Base-by-base conservation (phyloP, 176 grass and related monocot genomes). In the Oryza rufipogon region DNA sequence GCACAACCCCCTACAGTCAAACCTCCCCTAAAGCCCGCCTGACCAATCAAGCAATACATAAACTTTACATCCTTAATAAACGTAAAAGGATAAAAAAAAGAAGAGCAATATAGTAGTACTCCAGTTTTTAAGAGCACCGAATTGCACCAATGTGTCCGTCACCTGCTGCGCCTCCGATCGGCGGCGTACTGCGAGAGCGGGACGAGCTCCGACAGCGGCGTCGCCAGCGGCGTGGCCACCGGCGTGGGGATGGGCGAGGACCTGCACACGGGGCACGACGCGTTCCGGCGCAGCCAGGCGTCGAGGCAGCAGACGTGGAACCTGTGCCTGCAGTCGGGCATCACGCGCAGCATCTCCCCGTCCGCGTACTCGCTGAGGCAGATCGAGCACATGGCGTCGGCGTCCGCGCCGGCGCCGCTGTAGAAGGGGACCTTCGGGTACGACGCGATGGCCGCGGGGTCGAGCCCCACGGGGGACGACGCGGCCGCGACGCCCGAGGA, bases 361-460 rank as follows among this genome's bases (percentile, higher is more conserved):
- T 97, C 87, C 83, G 49, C 71, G 85, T 97, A 97, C 86, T 97
- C 94, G 86, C 84, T 83, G n/a, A 97, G 91, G 79, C 94, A 97
- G 76, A 97, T 94, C 34, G 94, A 87, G 74, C 94, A 97, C 74
- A 70, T 86, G 79, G 84, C 20, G 25, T 92, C 88, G 3, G 66
- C 85, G 7, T 85, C 84, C 16, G 76, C 81, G 42, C 81, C 78
- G 7, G 64, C 7, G 70, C 73, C 64, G 60, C 73, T 69, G 66
- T 49, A 87, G 87, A 91, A 94, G 9, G 82, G 66, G 58, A 91
- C 90, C 87, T 90, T 97, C 17, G 89, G 87, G 51, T 94, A 97
- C 48, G 89, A 91, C 71, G 81, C 76, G 85, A 97, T 97, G 79
- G 85, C 87, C 10, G 89, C 79, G 41, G 64, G 66, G 70, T 91